These are phyloP conservation scores for Didymosphaeria variabile DNA, from an alignment of 2,329 filamentous ascomycete species.

Conservation along the genomic window DNA sequence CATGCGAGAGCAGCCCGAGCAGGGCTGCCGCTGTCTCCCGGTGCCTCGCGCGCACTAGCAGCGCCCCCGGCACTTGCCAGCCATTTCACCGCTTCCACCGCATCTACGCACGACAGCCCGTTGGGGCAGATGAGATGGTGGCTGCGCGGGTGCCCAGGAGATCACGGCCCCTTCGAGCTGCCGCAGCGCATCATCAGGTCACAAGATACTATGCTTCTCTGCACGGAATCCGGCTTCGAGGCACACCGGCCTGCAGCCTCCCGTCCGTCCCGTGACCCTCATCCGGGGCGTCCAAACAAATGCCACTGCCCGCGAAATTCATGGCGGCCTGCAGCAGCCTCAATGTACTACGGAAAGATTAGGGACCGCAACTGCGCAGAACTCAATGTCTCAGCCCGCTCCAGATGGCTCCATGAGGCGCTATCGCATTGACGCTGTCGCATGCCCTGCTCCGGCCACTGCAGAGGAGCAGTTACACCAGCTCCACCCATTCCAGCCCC, in stretches of 20 bases:
- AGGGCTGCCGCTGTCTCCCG: conserved; percentile 37
- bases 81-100: conserved; percentile 38
- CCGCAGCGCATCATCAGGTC: conserved; percentile 37
- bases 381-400: conserved; percentile 44
- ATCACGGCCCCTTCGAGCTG: conserved; percentile 32
- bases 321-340: conserved; percentile 48
- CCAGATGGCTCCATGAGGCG: conserved; percentile 27
- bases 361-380: conserved; percentile 35
- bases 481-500: conserved; percentile 34
- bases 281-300: conserved; percentile 40
- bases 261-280: conserved; percentile 43
- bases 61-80: conserved; percentile 37
- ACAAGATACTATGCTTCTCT: conserved; percentile 42
- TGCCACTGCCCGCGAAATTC: conserved; percentile 34
- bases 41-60: conserved; percentile 35
- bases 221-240: conserved; percentile 43
- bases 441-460: conserved; percentile 26
- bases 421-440: conserved; percentile 28
- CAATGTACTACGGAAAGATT: conserved; percentile 39
- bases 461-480: conserved; percentile 40
- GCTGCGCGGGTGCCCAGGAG: conserved; percentile 41
- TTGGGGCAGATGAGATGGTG: conserved; percentile 48
- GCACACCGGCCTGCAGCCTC: conserved; percentile 48
- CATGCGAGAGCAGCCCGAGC: conserved; percentile 27
- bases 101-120: conserved; percentile 46